Percentiles rank a stretch among this genome's conserved stretches.
These are phyloP conservation scores for Globisporangium solare DNA, from an alignment of 352 stramenopile species.

Conservation along the genomic window DNA sequence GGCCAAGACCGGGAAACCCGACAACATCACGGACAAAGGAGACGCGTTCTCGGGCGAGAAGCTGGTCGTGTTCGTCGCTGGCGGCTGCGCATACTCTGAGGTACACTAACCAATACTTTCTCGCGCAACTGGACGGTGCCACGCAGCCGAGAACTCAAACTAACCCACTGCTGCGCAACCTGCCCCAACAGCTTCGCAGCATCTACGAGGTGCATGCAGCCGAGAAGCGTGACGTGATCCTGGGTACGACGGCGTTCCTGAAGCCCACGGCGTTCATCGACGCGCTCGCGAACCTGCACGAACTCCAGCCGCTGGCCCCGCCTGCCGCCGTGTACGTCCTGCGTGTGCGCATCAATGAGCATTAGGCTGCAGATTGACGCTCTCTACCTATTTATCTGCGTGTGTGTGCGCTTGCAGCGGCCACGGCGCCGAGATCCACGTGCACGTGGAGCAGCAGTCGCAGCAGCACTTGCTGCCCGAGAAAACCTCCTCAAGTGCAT, in stretches of 20 bases:
- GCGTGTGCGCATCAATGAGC: too few species aligned
- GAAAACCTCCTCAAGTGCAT: constrained; percentile 8
- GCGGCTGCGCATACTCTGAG: constrained; percentile 93
- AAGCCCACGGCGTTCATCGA: constrained; percentile 56
- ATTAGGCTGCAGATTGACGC: too few species aligned
- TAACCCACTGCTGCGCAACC: neutral
- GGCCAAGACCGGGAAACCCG: constrained; percentile 21
- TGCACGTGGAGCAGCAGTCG: constrained; percentile 53
- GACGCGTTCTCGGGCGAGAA: constrained; percentile 70
- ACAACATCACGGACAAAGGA: constrained; percentile 35
- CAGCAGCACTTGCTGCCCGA: constrained; percentile 17
- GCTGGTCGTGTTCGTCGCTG: constrained; percentile 94
- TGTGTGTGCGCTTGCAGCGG: constrained; percentile 21
- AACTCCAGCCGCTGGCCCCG: constrained; percentile 28
- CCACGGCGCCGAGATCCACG: constrained; percentile 55
- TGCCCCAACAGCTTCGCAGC: constrained; percentile 49
- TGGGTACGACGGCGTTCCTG: constrained; percentile 72
- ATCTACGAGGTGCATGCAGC: constrained; percentile 68
- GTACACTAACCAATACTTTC: constrained; percentile 27
- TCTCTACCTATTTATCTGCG: too few species aligned
- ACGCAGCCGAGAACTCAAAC: neutral
- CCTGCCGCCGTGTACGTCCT: constrained; percentile 2
- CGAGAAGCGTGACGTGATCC: constrained; percentile 68
- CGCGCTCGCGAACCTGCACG: constrained; percentile 54
- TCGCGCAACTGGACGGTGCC: too few species aligned